Evolutionary conservation across 176 grass and related monocot genomes (phyloP).

Genomic region (Oryza meridionalis): DNA sequence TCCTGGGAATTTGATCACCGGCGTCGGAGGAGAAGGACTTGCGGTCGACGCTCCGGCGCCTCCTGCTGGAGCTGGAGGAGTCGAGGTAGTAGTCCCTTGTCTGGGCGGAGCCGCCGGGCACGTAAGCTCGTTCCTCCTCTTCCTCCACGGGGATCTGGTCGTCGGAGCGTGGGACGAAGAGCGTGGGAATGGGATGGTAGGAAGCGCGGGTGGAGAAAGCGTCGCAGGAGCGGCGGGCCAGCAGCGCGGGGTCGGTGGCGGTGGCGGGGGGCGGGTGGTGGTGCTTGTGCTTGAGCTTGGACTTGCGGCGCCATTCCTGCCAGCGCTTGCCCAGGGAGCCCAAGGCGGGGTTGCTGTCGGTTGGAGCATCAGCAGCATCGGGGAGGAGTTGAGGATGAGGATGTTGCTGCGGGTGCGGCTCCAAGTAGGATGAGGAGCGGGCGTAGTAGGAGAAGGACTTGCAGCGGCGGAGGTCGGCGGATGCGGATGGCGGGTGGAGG

Average conservation of each 20-base stretch:
- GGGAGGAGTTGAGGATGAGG: no score
- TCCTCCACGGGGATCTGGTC: slow-evolving; percentile 77
- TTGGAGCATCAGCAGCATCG: no score
- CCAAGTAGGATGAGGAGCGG: slow-evolving; percentile 32
- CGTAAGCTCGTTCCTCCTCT: slow-evolving; percentile 32
- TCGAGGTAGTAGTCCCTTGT: slow-evolving; percentile 93
- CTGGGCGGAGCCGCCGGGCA: slow-evolving; percentile 68
- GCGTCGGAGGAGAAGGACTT: slow-evolving; percentile 44
- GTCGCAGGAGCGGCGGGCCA: slow-evolving; percentile 45
- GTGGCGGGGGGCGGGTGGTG: background rate
- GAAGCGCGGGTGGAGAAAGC: slow-evolving; percentile 38
- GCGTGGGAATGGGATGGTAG: slow-evolving; percentile 50
- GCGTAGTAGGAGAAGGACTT: slow-evolving; percentile 59
- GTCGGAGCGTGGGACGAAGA: slow-evolving; percentile 59
- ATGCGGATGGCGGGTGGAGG: slow-evolving; percentile 54
- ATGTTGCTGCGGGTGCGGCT: background rate
- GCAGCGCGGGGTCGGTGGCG: slow-evolving; percentile 20
- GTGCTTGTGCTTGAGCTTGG: slow-evolving; percentile 73
- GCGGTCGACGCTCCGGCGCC: slow-evolving; percentile 77
- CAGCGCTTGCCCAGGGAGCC: slow-evolving; percentile 64
- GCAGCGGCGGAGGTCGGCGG: slow-evolving; percentile 70
- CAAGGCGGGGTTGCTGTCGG: slow-evolving; percentile 48
- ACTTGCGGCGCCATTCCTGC: slow-evolving; percentile 79
- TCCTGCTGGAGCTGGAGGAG: slow-evolving; percentile 75
- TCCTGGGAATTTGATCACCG: slow-evolving; percentile 31